Conservation (phyloP, 2,329 filamentous ascomycete genomes). For the Tympanopsis confertula region DNA sequence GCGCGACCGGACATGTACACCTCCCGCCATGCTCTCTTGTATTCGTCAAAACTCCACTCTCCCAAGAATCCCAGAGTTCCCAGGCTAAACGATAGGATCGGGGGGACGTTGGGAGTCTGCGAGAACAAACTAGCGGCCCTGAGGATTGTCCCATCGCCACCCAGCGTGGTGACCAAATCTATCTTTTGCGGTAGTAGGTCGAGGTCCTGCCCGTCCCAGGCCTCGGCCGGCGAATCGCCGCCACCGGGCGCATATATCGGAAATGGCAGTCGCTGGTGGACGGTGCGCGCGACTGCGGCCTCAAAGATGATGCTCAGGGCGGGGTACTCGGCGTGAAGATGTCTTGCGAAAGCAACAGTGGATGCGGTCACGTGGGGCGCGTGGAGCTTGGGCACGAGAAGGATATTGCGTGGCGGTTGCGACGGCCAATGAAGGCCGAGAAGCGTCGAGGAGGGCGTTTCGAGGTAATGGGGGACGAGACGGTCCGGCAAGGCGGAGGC, state of each 20-base stretch:
- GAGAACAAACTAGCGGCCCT: constrained; percentile 61
- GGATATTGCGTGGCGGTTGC: constrained; percentile 53
- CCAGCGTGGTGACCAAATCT: constrained; percentile 57
- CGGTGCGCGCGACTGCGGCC: no score
- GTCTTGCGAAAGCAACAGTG: constrained; percentile 22
- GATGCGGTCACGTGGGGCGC: constrained; percentile 23
- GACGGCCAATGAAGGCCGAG: constrained; percentile 56
- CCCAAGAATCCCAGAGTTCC: constrained; percentile 63
- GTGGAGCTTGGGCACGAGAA: constrained; percentile 57
- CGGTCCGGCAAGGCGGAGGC: background rate
- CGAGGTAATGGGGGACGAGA: background rate
- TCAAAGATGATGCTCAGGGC: constrained; percentile 2
- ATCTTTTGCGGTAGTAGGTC: constrained; percentile 58
- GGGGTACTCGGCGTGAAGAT: constrained; percentile 2
- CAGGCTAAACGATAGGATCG: constrained; percentile 64
- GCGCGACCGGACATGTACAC: constrained; percentile 59
- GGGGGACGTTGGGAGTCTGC: constrained; percentile 53
- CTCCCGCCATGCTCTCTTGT: constrained; percentile 58
- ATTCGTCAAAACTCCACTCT: constrained; percentile 64
- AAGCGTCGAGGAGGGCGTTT: constrained; percentile 19
- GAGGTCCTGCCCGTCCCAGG: constrained; percentile 20
- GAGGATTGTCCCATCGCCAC: constrained; percentile 64
- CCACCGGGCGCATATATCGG: background rate
- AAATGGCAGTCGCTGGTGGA: background rate
- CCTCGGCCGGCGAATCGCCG: background rate